phyloP scores from a whole-genome alignment of 352 stramenopile species.

The Globisporangium abappressorium region DNA sequence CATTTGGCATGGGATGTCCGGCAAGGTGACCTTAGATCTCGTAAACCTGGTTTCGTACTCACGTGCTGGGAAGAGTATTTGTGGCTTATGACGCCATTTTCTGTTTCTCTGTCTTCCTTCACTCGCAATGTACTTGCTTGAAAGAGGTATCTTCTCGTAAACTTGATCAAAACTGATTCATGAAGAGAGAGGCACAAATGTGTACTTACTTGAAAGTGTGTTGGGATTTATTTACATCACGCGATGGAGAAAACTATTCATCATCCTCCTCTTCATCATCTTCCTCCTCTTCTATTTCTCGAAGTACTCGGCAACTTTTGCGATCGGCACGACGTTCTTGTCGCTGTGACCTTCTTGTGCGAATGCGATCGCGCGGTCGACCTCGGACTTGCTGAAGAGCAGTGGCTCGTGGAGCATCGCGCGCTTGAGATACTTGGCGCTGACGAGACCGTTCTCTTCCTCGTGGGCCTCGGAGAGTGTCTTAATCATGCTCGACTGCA shows the following conservation, averaged over 20 bases:
- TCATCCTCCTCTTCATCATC: background rate
- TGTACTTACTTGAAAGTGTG: background rate
- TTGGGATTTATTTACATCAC: background rate
- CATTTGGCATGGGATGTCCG: too few relatives aligned
- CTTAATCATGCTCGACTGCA: slow-evolving; percentile 76
- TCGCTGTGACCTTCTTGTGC: slow-evolving; percentile 42
- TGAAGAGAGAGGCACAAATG: background rate
- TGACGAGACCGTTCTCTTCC: slow-evolving; percentile 51
- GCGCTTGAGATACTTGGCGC: slow-evolving; percentile 53
- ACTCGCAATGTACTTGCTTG: too few relatives aligned
- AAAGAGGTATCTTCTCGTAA: background rate
- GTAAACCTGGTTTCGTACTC: too few relatives aligned
- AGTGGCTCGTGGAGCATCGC: slow-evolving; percentile 73
- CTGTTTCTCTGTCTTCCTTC: too few relatives aligned
- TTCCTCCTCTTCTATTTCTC: slow-evolving; percentile 1
- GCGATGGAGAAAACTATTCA: background rate
- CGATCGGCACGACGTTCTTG: slow-evolving; percentile 21
- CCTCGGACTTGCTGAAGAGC: slow-evolving; percentile 77
- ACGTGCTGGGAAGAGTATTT: too few relatives aligned
- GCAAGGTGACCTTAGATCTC: too few relatives aligned
- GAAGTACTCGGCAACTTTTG: slow-evolving; percentile 19
- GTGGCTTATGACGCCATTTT: too few relatives aligned
- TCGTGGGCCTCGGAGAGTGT: slow-evolving; percentile 58
- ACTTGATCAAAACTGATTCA: background rate
- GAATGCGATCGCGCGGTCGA: slow-evolving; percentile 47